phyloP scores from a whole-genome alignment of 805 yeast genomes.

The Candida koratica region DNA sequence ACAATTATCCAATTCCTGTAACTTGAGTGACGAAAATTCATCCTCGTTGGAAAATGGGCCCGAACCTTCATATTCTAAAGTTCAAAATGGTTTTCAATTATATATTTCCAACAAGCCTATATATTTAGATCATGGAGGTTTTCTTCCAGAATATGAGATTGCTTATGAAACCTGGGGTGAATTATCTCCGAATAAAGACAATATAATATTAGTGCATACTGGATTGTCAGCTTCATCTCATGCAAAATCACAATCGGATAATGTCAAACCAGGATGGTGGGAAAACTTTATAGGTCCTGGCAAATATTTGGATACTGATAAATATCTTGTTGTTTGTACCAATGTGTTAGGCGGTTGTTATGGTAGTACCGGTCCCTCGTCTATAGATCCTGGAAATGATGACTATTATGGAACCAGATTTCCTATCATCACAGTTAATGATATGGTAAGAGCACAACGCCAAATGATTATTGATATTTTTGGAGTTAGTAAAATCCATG shows the following conservation, averaged over 20 bases:
- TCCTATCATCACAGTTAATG: constrained; percentile 80
- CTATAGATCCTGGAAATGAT: constrained; percentile 64
- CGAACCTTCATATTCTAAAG: constrained; percentile 77
- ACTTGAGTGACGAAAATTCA: constrained; percentile 7
- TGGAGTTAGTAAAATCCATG: constrained; percentile 61
- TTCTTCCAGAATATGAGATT: constrained; percentile 66
- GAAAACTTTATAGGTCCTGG: constrained; percentile 89
- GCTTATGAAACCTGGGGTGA: constrained; percentile 94
- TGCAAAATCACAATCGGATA: constrained; percentile 74
- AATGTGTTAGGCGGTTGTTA: constrained; percentile 93
- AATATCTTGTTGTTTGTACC: constrained; percentile 80
- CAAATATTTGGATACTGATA: constrained; percentile 71
- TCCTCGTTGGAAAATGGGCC: constrained; percentile 60
- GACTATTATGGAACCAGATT: constrained; percentile 78
- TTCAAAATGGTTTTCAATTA: constrained; percentile 61
- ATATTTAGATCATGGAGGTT: constrained; percentile 78
- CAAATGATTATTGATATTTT: constrained; percentile 60
- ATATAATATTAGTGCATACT: constrained; percentile 79
- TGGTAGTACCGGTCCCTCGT: constrained; percentile 92
- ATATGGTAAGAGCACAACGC: constrained; percentile 88
- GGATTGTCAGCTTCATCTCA: constrained; percentile 93
- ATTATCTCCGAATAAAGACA: constrained; percentile 57
- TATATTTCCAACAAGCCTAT: constrained; percentile 56
- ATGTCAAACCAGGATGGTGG: constrained; percentile 89
- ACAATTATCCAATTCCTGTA: constrained; percentile 20